Base-by-base conservation (phyloP, 1,284 basidiomycete genomes). In the Cronartium ribicola region DNA sequence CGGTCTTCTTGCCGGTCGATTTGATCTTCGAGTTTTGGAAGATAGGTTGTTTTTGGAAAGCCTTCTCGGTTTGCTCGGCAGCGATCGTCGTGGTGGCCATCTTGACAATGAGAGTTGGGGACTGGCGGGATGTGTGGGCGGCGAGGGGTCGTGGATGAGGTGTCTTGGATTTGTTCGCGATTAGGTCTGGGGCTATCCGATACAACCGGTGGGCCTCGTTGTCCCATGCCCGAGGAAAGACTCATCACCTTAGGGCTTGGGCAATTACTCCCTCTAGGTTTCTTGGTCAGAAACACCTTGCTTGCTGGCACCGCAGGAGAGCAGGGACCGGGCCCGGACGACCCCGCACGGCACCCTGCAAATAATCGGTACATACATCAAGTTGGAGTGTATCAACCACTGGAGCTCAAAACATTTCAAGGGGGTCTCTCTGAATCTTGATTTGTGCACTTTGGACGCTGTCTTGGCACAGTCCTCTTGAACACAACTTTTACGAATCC, bases 21-120 rank as follows among this genome's bases (percentile, higher is more conserved):
- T 76, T 76, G 77, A 73, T 85, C 88, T 98, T 98, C 83, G 92
- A 87, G 85, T 96, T 96, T 85, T 96, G 92, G 89, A 98, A 99
- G 83, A 99, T 88, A 82, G 89, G 88, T 84, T 98, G 95, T 86
- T 97, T 97, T 85, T 95, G 93, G 86, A 87, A 97, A 79, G 91
- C 90, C 65, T 77, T 77, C 68, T 77, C 75, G 46, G 65, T 68
- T 68, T 77, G 73, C 61, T 72, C 70, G 22, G 73, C 76, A 57
- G 29, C 37, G 48, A 55, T 64, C 36, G 68, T 71, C 14, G 59
- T 61, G 36, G 69, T 65, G 39, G 70, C 70, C 70, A 72, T 72
- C 48, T 51, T 51, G 48, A 5, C 22, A 13, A 51, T 8, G 48
- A 51, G 48, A 20, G 48, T 29, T 51, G 48, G 17, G 17, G 48